phyloP scores from a whole-genome alignment of 176 grass and related monocot genomes.

The Aegilops tauschii region DNA sequence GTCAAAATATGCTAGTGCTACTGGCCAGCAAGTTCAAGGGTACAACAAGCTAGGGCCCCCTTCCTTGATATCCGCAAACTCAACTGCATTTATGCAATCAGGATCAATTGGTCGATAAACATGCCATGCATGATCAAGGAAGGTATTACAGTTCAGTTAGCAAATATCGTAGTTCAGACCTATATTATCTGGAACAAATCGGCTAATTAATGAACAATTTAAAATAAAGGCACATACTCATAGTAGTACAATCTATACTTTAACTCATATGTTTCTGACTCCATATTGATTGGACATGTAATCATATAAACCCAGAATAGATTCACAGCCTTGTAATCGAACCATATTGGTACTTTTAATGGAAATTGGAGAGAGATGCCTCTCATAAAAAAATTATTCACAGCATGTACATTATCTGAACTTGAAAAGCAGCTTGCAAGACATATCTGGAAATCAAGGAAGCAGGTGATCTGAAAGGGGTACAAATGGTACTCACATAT shows the following conservation, averaged over 20 bases:
- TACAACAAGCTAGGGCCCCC: neutral
- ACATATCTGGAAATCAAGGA: conserved; percentile 5
- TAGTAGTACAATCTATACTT: neutral
- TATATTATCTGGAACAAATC: neutral
- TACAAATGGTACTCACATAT: conserved; percentile 59
- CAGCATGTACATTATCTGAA: neutral
- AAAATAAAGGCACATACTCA: neutral
- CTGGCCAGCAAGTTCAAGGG: neutral
- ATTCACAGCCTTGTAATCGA: neutral
- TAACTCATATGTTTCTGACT: neutral
- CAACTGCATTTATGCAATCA: neutral
- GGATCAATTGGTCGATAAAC: neutral
- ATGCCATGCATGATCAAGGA: neutral
- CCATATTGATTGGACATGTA: neutral
- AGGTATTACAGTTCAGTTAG: neutral
- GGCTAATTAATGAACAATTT: neutral
- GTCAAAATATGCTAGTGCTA: conserved; percentile 1
- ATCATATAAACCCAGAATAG: neutral
- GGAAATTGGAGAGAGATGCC: too few species aligned
- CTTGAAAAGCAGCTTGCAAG: conserved; percentile 1
- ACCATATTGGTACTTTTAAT: too few species aligned
- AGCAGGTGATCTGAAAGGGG: neutral
- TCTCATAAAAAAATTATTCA: neutral
- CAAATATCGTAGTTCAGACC: neutral
- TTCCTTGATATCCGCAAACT: neutral